Evolutionary conservation across 1,284 basidiomycete genomes (phyloP).

Genomic region (Ceratobasidium sp.): DNA sequence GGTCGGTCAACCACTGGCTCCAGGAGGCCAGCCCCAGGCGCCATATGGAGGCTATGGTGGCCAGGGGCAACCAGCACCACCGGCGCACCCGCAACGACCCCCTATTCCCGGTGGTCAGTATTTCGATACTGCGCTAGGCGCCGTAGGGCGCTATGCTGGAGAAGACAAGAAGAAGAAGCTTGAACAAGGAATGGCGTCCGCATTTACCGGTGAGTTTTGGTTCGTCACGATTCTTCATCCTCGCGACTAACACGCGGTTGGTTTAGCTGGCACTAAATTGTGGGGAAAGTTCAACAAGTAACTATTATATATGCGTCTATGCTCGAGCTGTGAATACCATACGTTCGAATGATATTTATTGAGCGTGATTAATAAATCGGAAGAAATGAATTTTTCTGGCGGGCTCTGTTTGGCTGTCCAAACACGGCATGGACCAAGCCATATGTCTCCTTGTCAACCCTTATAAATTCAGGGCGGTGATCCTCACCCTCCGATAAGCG

Average conservation of each 20-base stretch:
- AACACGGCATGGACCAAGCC: not conserved
- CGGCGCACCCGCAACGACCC: not conserved
- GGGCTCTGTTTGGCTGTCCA: constrained; percentile 30
- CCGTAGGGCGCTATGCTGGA: constrained; percentile 14
- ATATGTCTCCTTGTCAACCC: constrained; percentile 25
- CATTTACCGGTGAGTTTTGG: constrained; percentile 7
- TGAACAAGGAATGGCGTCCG: constrained; percentile 6
- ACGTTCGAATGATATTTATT: not conserved
- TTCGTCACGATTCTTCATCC: not conserved
- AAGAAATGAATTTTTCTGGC: not conserved
- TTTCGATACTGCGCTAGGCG: constrained; percentile 8
- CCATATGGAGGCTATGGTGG: not conserved
- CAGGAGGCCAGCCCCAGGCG: not conserved
- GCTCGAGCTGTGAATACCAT: not conserved
- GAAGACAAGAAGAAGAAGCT: constrained; percentile 31
- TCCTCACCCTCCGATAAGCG: constrained; percentile 8
- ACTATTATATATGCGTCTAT: not conserved
- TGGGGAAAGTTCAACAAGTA: constrained; percentile 7
- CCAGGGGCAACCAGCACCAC: not conserved
- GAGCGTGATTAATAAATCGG: no score
- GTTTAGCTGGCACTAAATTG: constrained; percentile 21
- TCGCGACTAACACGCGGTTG: not conserved
- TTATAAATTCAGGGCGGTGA: constrained; percentile 14
- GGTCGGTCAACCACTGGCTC: not conserved
- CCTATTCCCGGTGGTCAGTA: constrained; percentile 17